Evolutionary conservation across 75 land plant genomes (phyloP).

Genomic region (Chamaecyparis obtusa): DNA sequence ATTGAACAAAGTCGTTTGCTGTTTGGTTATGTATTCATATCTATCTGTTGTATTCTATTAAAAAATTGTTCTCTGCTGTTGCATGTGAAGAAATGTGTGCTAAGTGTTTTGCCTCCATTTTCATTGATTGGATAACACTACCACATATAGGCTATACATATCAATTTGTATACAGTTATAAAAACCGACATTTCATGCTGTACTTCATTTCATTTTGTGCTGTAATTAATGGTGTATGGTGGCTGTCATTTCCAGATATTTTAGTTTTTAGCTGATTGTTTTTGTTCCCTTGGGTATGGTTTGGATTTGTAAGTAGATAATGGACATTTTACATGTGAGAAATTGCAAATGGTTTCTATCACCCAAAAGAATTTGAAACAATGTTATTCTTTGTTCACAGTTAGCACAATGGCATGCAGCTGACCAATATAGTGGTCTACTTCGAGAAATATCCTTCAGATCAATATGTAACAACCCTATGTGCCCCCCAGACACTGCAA

Average conservation of each 20-base stretch:
- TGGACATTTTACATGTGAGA: background rate
- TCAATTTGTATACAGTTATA: background rate
- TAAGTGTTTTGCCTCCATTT: background rate
- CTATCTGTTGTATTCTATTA: background rate
- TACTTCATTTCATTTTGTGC: background rate
- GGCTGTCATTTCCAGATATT: background rate
- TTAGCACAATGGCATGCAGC: constrained; percentile 85
- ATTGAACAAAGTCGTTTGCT: background rate
- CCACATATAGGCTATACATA: background rate
- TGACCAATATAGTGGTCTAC: constrained; percentile 88
- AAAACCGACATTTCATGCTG: background rate
- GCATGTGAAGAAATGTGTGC: background rate
- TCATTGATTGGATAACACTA: background rate
- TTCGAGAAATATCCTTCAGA: constrained; percentile 83
- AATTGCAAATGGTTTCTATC: background rate
- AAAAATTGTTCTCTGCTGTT: background rate
- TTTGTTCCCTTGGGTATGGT: background rate
- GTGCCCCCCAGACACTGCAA: constrained; percentile 97
- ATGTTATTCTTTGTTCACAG: constrained; percentile 28
- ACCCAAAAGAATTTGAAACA: background rate
- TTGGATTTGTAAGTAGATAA: background rate
- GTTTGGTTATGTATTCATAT: background rate
- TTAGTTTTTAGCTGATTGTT: background rate
- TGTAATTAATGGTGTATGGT: background rate
- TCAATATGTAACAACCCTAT: constrained; percentile 87